phyloP scores from a whole-genome alignment of 768 basidiomycete species.

The Sporobolomyces pararoseus region DNA sequence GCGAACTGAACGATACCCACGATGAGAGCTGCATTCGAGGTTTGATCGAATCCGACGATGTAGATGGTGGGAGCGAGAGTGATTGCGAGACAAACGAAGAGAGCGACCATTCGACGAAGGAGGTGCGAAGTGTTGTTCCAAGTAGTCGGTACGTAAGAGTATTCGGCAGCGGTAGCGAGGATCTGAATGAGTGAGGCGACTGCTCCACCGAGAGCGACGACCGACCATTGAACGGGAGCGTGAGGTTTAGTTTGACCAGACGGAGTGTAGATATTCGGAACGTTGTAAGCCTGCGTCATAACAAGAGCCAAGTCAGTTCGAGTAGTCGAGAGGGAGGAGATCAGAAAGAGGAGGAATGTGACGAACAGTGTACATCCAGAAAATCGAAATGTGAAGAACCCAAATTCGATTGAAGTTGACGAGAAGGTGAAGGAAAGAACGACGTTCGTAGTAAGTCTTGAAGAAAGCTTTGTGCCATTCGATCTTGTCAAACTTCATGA shows the following conservation, averaged over 20 bases:
- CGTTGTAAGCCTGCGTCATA: slow-evolving; percentile 72
- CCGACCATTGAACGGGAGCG: slow-evolving; percentile 84
- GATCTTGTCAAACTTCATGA: slow-evolving; percentile 93
- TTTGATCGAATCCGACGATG: slow-evolving; percentile 76
- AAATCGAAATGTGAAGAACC: slow-evolving; percentile 92
- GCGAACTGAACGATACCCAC: slow-evolving; percentile 95
- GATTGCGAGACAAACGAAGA: slow-evolving; percentile 80
- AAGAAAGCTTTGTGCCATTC: slow-evolving; percentile 96
- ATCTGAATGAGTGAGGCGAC: slow-evolving; percentile 98
- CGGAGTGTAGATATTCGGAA: slow-evolving; percentile 70
- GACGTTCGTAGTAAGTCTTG: slow-evolving; percentile 98
- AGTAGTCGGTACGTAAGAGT: slow-evolving; percentile 94
- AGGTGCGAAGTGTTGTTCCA: slow-evolving; percentile 99
- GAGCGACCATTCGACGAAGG: slow-evolving; percentile 81
- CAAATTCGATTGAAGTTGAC: slow-evolving; percentile 99
- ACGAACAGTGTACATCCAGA: slow-evolving; percentile 79
- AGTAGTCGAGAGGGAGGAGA: background rate
- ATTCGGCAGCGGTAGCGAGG: slow-evolving; percentile 85
- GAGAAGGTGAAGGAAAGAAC: slow-evolving; percentile 89
- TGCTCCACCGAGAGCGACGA: slow-evolving; percentile 87
- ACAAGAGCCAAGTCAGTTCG: too few species aligned
- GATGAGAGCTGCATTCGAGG: slow-evolving; percentile 68
- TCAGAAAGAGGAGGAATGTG: background rate
- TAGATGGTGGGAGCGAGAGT: slow-evolving; percentile 94
- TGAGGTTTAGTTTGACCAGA: slow-evolving; percentile 56